Evolutionary conservation across 805 yeast species (phyloP).

Genomic region (Schwanniomyces pseudopolymorphus): DNA sequence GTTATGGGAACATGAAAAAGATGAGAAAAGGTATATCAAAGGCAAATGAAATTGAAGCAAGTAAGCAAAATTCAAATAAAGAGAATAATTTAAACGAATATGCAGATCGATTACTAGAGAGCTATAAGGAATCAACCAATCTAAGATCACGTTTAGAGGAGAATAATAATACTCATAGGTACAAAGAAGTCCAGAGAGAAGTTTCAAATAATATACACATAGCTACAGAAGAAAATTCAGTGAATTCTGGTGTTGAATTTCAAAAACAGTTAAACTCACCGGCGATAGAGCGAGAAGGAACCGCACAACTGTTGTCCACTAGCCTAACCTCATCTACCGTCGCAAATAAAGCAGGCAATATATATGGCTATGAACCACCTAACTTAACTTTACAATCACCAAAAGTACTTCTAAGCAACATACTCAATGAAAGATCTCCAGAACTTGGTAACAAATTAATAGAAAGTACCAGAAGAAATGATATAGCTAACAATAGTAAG

Average conservation of each 20-base stretch:
- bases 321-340: not conserved
- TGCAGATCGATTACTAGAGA: not conserved
- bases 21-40: not conserved
- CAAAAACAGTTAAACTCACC: no score
- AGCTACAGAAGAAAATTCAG: no score
- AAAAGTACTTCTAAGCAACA: not conserved
- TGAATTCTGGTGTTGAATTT: not conserved
- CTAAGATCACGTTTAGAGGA: not conserved
- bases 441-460: not conserved
- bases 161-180: not conserved
- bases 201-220: not conserved
- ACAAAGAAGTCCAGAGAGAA: not conserved
- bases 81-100: not conserved
- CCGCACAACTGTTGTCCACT: not conserved
- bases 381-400: not conserved
- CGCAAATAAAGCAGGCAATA: not conserved
- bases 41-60: constrained; percentile 2
- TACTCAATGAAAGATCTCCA: not conserved
- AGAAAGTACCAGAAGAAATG: not conserved
- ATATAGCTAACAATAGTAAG: not conserved
- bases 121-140: not conserved
- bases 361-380: not conserved
- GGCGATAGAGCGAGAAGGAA: not conserved
- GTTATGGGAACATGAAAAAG: constrained; percentile 1
- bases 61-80: not conserved